Conservation (phyloP, 768 basidiomycete species). For the Floccularia luteovirens region DNA sequence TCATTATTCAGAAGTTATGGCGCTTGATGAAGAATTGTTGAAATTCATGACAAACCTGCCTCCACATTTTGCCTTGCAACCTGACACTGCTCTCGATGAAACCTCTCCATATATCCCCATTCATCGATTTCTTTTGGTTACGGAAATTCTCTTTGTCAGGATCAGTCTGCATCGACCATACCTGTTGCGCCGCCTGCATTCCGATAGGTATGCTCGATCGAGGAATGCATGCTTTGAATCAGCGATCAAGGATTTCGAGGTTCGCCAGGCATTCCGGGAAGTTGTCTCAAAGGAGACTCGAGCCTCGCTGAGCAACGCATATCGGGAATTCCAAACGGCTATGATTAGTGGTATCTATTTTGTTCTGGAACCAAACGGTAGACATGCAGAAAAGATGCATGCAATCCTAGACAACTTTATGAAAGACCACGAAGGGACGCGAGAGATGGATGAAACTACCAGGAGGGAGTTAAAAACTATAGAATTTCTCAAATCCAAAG, state of each 20-base stretch:
- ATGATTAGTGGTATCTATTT: slow-evolving; percentile 89
- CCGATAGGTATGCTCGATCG: slow-evolving; percentile 77
- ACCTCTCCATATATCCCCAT: slow-evolving; percentile 59
- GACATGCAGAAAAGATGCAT: slow-evolving; percentile 66
- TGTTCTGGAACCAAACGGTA: slow-evolving; percentile 68
- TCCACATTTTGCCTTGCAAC: slow-evolving; percentile 67
- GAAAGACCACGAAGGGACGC: slow-evolving; percentile 52
- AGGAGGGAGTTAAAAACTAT: slow-evolving; percentile 79
- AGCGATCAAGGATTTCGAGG: slow-evolving; percentile 79
- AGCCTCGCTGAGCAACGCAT: slow-evolving; percentile 71
- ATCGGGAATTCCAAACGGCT: slow-evolving; percentile 82
- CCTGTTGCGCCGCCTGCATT: slow-evolving; percentile 68
- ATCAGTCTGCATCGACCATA: slow-evolving; percentile 86
- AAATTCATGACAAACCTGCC: slow-evolving; percentile 73
- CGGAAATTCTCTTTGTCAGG: slow-evolving; percentile 83
- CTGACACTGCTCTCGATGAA: slow-evolving; percentile 74
- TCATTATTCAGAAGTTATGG: slow-evolving; percentile 77
- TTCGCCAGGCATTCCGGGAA: slow-evolving; percentile 63
- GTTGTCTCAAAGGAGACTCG: slow-evolving; percentile 54
- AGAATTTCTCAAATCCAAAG: slow-evolving; percentile 69
- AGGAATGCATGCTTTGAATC: slow-evolving; percentile 87
- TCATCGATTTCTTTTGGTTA: slow-evolving; percentile 84
- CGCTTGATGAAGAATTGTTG: slow-evolving; percentile 77
- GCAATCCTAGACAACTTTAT: slow-evolving; percentile 74
- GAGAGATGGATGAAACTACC: slow-evolving; percentile 79